Evolutionary conservation across 345 rosid genomes (phyloP).

Genomic region (Eucalyptus rudis): DNA sequence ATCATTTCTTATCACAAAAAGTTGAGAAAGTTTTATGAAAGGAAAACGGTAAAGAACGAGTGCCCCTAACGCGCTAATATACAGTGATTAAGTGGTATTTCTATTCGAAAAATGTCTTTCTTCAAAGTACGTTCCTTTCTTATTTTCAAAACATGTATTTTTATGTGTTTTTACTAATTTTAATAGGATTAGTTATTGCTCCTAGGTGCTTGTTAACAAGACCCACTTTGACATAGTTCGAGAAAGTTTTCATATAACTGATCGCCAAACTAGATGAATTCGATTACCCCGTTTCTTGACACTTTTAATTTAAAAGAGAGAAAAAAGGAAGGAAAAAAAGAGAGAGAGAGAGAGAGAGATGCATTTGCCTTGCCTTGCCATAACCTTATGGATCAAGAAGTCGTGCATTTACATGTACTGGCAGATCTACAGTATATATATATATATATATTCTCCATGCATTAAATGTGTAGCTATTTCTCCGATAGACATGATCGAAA

Average conservation of each 20-base stretch:
- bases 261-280: neutral
- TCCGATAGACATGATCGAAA: neutral
- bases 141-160: neutral
- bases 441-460: too few species aligned
- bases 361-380: neutral
- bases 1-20: neutral
- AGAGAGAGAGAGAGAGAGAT: neutral
- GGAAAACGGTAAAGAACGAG: neutral
- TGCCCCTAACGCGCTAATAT: neutral
- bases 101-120: neutral
- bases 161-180: neutral
- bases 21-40: neutral
- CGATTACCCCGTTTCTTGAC: neutral
- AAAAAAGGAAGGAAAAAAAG: neutral
- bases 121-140: neutral
- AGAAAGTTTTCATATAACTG: neutral
- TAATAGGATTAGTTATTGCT: neutral
- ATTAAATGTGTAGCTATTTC: neutral
- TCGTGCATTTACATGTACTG: neutral
- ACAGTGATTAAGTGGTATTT: neutral
- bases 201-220: neutral
- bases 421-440: neutral
- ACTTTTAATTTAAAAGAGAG: neutral
- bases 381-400: neutral
- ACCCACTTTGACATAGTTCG: neutral